Evolutionary conservation across 1,284 basidiomycete genomes (phyloP).

Genomic region (Bondarzewia mesenterica): DNA sequence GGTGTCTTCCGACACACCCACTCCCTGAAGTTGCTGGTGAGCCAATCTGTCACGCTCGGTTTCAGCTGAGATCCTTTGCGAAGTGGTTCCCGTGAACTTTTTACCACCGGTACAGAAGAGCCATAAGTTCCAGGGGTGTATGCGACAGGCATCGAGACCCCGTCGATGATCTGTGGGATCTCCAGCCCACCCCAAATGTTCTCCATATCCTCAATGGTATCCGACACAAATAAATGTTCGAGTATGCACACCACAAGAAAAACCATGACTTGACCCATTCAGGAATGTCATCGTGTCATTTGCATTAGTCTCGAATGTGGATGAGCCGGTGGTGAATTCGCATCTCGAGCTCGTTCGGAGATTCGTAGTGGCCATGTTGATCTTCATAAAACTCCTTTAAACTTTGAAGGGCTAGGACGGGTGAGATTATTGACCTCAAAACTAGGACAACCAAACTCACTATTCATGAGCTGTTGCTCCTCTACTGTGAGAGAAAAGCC

Average conservation of each 20-base stretch:
- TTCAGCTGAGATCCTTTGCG: constrained; percentile 10
- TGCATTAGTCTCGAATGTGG: constrained; percentile 80
- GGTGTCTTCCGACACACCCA: no score
- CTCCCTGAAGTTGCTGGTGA: constrained; percentile 27
- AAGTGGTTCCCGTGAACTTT: constrained; percentile 2
- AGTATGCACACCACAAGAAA: constrained; percentile 71
- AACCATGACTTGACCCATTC: constrained; percentile 54
- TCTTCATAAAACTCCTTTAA: constrained; percentile 94
- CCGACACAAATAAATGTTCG: constrained; percentile 63
- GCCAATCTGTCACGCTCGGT: constrained; percentile 32
- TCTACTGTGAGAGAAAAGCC: no score
- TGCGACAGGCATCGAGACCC: constrained; percentile 37
- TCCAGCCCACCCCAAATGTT: constrained; percentile 53
- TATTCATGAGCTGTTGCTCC: no score
- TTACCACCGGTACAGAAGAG: no score
- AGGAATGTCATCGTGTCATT: constrained; percentile 79
- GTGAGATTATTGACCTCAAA: constrained; percentile 74
- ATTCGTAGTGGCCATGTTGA: constrained; percentile 56
- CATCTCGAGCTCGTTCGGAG: no score
- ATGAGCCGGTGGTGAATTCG: constrained; percentile 81
- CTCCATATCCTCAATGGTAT: constrained; percentile 71
- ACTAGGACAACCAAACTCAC: no score
- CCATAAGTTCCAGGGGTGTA: constrained; percentile 15
- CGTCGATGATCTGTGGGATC: constrained; percentile 76
- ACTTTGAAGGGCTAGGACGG: constrained; percentile 75